Evolutionary conservation across 2,329 filamentous ascomycete genomes (phyloP), one percentile per base, ranked within the genome.

Genomic region (Aspergillus pseudotamarii): DNA sequence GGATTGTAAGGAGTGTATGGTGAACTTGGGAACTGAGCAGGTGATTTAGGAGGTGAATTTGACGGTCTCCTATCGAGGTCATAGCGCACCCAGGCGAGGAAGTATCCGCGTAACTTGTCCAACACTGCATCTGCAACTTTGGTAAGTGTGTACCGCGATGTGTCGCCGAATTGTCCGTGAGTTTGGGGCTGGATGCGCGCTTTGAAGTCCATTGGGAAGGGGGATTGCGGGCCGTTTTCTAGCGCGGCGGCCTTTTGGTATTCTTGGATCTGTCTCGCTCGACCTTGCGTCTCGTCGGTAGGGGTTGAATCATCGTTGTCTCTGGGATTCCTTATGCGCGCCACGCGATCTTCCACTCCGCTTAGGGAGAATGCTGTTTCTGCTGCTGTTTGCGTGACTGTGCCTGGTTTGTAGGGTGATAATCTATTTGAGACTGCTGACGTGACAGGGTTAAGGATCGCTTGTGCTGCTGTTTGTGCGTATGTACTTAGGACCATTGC

Each of bases 31-130:
- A 11, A 9, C 5, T n/a, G 23, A 36, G n/a, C 16, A 6, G 53
- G 32, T 55, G 54, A 26, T 19, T 23, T 43, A 21, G 14, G 36
- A 14, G 36, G 36, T 36, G 2, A 79, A 57, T 4, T 73, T 72
- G 3, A 79, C 77, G 2, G 71, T 65, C 0, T 69, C 71, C 19
- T 59, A 50, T 26, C 32, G 6, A 77, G 73, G 0, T 73, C 72
- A 0, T 79, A 76, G 0, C 82, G 76, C 0, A 83, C 85, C 89
- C 89, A 91, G 3, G 87, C 88, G 45, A 89, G 87, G 69, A 89
- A 91, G 8, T 89, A 82, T 0, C 89, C 89, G 14, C 80, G 77
- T 57, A 91, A 79, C 3, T 84, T 82, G 65, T 85, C 76, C 26
- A 81, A 78, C 46, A 89, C 73, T 38, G 85, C 80, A 30, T 84